Percentiles rank a stretch among this genome's conserved stretches.
phyloP scores from a whole-genome alignment of 495 filamentous ascomycete genomes.

The Gamarada debralockiae region DNA sequence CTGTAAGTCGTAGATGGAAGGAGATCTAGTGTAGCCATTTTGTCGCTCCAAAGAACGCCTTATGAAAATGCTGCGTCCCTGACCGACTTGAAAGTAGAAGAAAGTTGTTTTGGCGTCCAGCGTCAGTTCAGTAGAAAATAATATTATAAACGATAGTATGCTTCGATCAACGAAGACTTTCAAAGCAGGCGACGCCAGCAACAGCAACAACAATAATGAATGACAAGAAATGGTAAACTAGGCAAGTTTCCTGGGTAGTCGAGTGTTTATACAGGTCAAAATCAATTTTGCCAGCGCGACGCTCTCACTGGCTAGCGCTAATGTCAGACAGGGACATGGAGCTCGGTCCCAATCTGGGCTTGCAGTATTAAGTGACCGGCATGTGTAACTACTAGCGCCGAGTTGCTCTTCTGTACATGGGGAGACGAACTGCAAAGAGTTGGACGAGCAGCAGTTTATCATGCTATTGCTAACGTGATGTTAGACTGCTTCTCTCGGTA shows the following conservation, averaged over 20 bases:
- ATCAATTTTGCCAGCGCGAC: slow-evolving; percentile 6
- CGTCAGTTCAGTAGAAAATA: slow-evolving; percentile 21
- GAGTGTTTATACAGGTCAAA: slow-evolving; percentile 28
- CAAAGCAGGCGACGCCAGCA: slow-evolving; percentile 21
- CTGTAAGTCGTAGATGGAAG: slow-evolving; percentile 56
- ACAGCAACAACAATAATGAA: slow-evolving; percentile 21
- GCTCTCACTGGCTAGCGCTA: slow-evolving; percentile 20
- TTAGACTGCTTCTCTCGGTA: background rate
- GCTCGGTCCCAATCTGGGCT: slow-evolving; percentile 5
- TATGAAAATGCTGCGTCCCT: slow-evolving; percentile 22
- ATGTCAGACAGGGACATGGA: slow-evolving; percentile 11
- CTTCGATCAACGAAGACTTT: slow-evolving; percentile 38
- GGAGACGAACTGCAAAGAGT: slow-evolving; percentile 1
- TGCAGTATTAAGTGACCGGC: background rate
- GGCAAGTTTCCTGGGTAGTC: slow-evolving; percentile 23
- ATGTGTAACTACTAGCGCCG: slow-evolving; percentile 5
- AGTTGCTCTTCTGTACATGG: background rate
- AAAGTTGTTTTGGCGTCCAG: slow-evolving; percentile 39
- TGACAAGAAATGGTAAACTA: slow-evolving; percentile 20
- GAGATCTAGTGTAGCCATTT: slow-evolving; percentile 55
- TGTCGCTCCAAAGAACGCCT: slow-evolving; percentile 26
- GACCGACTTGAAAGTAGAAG: slow-evolving; percentile 6
- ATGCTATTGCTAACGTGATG: slow-evolving; percentile 13
- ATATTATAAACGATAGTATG: slow-evolving; percentile 28
- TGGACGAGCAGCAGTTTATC: slow-evolving; percentile 9